Conservation (phyloP, 2,329 filamentous ascomycete genomes). For the Colletotrichum liriopes region DNA sequence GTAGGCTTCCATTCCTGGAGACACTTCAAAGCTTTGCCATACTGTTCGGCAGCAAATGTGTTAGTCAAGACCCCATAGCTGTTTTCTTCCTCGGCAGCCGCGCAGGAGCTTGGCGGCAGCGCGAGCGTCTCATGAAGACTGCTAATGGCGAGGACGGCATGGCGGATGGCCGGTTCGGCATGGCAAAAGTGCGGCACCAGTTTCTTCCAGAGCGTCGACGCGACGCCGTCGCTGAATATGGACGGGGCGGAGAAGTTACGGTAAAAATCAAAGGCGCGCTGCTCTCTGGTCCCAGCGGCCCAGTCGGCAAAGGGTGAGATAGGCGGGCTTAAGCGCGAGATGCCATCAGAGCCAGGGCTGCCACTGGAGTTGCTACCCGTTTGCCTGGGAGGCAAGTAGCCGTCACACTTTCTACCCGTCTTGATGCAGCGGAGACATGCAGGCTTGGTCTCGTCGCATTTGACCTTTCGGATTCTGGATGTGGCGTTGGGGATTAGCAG, state of each 20-base stretch:
- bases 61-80: slow-evolving; percentile 4
- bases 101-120: background rate
- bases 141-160: slow-evolving; percentile 66
- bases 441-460: slow-evolving; percentile 71
- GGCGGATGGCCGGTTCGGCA: slow-evolving; percentile 62
- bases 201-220: slow-evolving; percentile 60
- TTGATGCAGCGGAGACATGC: slow-evolving; percentile 67
- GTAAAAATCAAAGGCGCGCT: slow-evolving; percentile 53
- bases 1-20: slow-evolving; percentile 55
- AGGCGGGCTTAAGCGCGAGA: slow-evolving; percentile 31
- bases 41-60: slow-evolving; percentile 60
- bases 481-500: background rate
- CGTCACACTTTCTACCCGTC: slow-evolving; percentile 71
- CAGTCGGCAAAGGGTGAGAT: slow-evolving; percentile 28
- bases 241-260: slow-evolving; percentile 55
- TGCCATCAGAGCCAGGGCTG: slow-evolving; percentile 35
- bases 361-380: slow-evolving; percentile 40
- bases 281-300: slow-evolving; percentile 34
- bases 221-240: slow-evolving; percentile 57
- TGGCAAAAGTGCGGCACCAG: slow-evolving; percentile 63
- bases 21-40: slow-evolving; percentile 63
- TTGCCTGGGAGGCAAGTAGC: slow-evolving; percentile 57
- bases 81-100: background rate
- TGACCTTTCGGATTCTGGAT: slow-evolving; percentile 67
- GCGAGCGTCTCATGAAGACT: slow-evolving; percentile 59